Conservation (phyloP, 495 filamentous ascomycete genomes). For the Viridothelium virens region DNA sequence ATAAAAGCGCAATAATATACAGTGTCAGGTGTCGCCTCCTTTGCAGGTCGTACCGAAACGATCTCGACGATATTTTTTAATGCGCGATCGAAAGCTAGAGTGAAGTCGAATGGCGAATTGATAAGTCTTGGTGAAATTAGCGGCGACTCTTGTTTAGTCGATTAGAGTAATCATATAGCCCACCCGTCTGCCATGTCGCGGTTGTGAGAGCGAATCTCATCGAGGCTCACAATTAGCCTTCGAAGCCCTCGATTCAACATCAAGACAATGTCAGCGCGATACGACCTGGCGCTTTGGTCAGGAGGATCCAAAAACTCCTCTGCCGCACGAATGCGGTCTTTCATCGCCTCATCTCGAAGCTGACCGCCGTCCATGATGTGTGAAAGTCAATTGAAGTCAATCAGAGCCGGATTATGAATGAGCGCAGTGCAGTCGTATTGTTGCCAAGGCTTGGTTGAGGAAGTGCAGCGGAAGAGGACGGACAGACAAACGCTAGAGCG, state of each 20-base stretch:
- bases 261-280: constrained; percentile 76
- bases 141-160: neutral
- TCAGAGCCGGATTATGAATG: neutral
- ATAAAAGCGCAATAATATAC: constrained; percentile 92
- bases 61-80: constrained; percentile 80
- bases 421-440: too few relatives aligned
- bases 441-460: neutral
- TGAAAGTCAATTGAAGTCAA: neutral
- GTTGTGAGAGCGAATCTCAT: constrained; percentile 88
- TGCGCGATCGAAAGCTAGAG: constrained; percentile 77
- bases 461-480: neutral
- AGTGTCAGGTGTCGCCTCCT: constrained; percentile 54
- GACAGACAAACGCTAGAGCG: neutral
- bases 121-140: constrained; percentile 49
- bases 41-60: constrained; percentile 55
- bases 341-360: constrained; percentile 73
- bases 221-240: constrained; percentile 73
- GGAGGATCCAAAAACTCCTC: constrained; percentile 81
- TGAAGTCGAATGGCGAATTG: constrained; percentile 78
- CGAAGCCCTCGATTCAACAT: constrained; percentile 86
- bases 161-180: constrained; percentile 13
- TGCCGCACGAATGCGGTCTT: constrained; percentile 71
- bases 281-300: constrained; percentile 57
- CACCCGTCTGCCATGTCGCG: constrained; percentile 79
- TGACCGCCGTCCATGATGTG: constrained; percentile 59